Evolutionary conservation across 441 rosid genomes (phyloP).

Genomic region (Populus hybrid): DNA sequence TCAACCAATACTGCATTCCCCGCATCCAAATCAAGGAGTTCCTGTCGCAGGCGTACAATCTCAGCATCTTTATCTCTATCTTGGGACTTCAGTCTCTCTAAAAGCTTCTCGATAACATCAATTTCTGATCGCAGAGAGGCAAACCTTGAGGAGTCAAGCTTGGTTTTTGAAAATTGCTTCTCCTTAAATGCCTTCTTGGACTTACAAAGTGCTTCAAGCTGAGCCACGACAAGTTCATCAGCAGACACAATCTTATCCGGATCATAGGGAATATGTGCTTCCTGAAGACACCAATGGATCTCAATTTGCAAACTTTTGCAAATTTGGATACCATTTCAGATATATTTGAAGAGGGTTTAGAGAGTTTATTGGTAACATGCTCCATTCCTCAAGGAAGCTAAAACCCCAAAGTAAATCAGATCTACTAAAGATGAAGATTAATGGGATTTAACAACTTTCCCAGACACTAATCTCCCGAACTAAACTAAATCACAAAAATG

Average conservation of each 20-base stretch:
- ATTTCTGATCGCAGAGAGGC: slow-evolving; percentile 31
- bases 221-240: slow-evolving; percentile 46
- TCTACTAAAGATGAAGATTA: background rate
- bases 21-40: slow-evolving; percentile 36
- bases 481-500: background rate
- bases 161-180: slow-evolving; percentile 27
- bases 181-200: slow-evolving; percentile 38
- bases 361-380: slow-evolving; percentile 28
- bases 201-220: slow-evolving; percentile 47
- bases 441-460: background rate
- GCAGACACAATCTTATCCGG: slow-evolving; percentile 55
- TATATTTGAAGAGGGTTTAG: slow-evolving; percentile 41
- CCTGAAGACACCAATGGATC: slow-evolving; percentile 62
- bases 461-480: slow-evolving; percentile 5
- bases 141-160: slow-evolving; percentile 28
- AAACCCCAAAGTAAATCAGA: slow-evolving; percentile 21
- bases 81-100: slow-evolving; percentile 43
- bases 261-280: slow-evolving; percentile 63
- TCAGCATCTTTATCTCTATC: slow-evolving; percentile 41
- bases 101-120: slow-evolving; percentile 36
- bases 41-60: slow-evolving; percentile 30
- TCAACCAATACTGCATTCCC: slow-evolving; percentile 31
- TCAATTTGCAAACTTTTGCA: slow-evolving; percentile 54
- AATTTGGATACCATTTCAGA: slow-evolving; percentile 50
- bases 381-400: slow-evolving; percentile 35